Evolutionary conservation across 2,329 filamentous ascomycete genomes (phyloP), one percentile per base, ranked within the genome.

Genomic region (Torrubiellomyces zombiae): DNA sequence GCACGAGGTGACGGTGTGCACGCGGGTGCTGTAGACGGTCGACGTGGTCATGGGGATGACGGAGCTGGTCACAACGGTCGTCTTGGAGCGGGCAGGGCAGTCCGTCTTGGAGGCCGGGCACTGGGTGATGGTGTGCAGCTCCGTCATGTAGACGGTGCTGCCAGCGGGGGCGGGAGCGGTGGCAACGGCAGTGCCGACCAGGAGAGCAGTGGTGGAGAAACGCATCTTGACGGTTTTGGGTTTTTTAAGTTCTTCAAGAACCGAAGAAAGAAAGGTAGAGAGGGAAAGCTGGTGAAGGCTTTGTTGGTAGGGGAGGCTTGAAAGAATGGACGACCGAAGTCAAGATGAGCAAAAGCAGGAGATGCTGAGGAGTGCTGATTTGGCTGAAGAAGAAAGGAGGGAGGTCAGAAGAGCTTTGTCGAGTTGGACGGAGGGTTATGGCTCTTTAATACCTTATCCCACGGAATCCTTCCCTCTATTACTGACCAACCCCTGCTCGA

Each of bases 1-100:
- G 57, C 69, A 75, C 28, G 58, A 60, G 51, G 64, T 73, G 58
- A 74, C 53, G 51, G 68, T 75, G 45, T 64, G 53, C 45, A 70
- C 53, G 39, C 58, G 56, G 45, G 66, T 71, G 38, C 53, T 45
- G 59, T 63, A 69, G 56, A 71, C 51, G 45, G 65, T 61, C 29
- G 50, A 54, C 37, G 63, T 63, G 40, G 60, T 60, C 34, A 53
- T 40, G 29, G 59, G 43, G 26, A 52, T 36, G 29, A 52, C 37
- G 37, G 45, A 50, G 34, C 49, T 53, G 34, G 45, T 37, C 32
- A 52, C 43, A 27, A 37, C 37, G 39, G 50, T 57, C 30, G 48
- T 43, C 36, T 41, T 44, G 25, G 45, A 49, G 36, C 43, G 36
- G 32, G 50, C 55, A 28, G 61, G 62, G 62, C 71, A 75, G 67